Conservation (phyloP, 2,329 filamentous ascomycete species). For the Lizonia empirigonia region DNA sequence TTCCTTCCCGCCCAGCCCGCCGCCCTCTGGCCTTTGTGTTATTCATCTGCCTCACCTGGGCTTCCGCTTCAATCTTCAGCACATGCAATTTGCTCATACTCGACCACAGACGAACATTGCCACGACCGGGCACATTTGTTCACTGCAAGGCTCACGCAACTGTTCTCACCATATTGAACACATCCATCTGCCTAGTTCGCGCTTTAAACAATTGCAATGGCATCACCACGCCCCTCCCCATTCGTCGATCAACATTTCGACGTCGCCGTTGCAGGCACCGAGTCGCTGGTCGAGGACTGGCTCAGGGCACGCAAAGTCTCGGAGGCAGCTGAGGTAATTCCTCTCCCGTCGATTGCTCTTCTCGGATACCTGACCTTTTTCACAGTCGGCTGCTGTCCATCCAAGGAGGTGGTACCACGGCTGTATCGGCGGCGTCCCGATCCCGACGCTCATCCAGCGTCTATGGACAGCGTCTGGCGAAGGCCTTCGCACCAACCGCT, state of each 20-base stretch:
- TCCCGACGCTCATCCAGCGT: not conserved
- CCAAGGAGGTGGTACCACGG: constrained; percentile 6
- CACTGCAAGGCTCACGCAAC: not conserved
- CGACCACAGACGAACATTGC: not conserved
- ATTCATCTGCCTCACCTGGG: not conserved
- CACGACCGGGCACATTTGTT: not conserved
- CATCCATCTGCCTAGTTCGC: not conserved
- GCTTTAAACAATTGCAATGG: not conserved
- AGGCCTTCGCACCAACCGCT: constrained; percentile 12
- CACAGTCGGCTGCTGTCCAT: not conserved
- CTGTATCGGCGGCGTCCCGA: constrained; percentile 8
- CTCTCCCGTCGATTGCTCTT: not conserved
- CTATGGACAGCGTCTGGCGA: constrained; percentile 1
- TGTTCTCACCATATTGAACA: not conserved
- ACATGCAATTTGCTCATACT: not conserved
- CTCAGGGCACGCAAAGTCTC: not conserved
- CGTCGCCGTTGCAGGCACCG: not conserved
- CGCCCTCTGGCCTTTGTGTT: not conserved
- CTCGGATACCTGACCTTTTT: not conserved
- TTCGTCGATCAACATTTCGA: constrained; percentile 5
- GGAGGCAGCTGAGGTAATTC: not conserved
- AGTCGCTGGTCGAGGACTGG: constrained; percentile 10
- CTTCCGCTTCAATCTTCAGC: not conserved
- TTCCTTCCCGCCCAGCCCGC: not conserved
- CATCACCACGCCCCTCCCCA: not conserved